A percentile compares a stretch with the other conserved stretches of the same genome.
These are phyloP conservation scores for Udeniomyces megalosporus DNA, from an alignment of 768 basidiomycete genomes.

Conservation along the genomic window DNA sequence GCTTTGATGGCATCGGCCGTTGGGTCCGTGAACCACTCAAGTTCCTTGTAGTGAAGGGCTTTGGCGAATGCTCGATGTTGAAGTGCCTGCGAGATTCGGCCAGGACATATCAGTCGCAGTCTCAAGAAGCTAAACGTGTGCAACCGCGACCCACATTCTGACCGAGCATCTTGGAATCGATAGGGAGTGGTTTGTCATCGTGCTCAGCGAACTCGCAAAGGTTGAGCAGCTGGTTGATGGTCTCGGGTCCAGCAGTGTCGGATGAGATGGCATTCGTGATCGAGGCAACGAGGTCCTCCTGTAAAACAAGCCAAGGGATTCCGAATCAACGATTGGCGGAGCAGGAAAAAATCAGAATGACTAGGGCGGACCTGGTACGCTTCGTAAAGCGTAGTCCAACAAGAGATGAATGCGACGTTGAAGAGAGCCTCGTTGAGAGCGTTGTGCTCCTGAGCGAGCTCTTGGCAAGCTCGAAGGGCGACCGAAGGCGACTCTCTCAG, in stretches of 20 bases:
- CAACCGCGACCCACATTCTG: conserved; percentile 40
- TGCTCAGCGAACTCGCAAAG: conserved; percentile 99
- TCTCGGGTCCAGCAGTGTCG: conserved; percentile 58
- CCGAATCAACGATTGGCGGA: not conserved
- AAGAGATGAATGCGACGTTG: conserved; percentile 95
- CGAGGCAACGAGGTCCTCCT: conserved; percentile 88
- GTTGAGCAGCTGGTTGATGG: conserved; percentile 79
- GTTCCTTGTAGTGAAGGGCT: conserved; percentile 93
- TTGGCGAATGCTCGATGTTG: conserved; percentile 91
- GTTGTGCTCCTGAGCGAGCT: conserved; percentile 73
- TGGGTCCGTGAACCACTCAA: conserved; percentile 86
- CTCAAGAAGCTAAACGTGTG: not conserved
- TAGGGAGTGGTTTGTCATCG: conserved; percentile 86
- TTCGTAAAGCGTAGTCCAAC: conserved; percentile 90
- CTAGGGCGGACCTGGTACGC: conserved; percentile 64
- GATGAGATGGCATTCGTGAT: conserved; percentile 71
- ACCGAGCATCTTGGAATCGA: conserved; percentile 81
- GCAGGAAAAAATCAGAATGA: not conserved
- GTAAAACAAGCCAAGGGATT: not conserved
- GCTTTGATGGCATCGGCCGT: conserved; percentile 82
- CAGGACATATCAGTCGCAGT: not conserved
- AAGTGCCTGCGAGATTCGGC: conserved; percentile 40
- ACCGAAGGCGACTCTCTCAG: conserved; percentile 98
- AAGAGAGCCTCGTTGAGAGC: conserved; percentile 87
- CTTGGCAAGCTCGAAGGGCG: conserved; percentile 92